Conservation (phyloP, 345 rosid species). For the Euphorbia lathyris region DNA sequence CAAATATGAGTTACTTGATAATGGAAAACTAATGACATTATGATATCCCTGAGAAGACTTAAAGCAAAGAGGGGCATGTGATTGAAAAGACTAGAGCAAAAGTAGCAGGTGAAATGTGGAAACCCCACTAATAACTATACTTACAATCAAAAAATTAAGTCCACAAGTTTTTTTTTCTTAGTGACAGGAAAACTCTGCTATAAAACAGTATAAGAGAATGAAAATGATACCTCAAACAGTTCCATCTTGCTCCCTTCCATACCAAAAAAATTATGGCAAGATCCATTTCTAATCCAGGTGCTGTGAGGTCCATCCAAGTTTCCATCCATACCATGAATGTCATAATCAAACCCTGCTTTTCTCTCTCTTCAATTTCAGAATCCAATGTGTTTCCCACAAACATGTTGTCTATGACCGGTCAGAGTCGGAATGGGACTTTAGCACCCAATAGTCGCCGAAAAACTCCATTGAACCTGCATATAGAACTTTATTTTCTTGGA, state of each 20-base stretch:
- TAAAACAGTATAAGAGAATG: constrained; percentile 18
- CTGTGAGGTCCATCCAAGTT: constrained; percentile 22
- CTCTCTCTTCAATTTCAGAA: constrained; percentile 4
- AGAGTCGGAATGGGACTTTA: neutral
- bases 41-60: constrained; percentile 28
- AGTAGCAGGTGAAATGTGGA: constrained; percentile 24
- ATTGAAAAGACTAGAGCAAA: constrained; percentile 32
- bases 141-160: constrained; percentile 18
- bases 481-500: too few species aligned
- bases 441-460: too few species aligned
- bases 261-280: constrained; percentile 13
- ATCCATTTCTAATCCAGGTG: constrained; percentile 22
- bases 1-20: constrained; percentile 3
- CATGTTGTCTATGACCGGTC: constrained; percentile 11
- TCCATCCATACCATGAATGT: constrained; percentile 24
- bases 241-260: constrained; percentile 11
- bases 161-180: constrained; percentile 18
- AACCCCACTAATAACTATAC: constrained; percentile 27
- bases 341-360: neutral
- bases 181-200: constrained; percentile 23
- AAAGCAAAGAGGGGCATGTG: constrained; percentile 30
- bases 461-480: too few species aligned
- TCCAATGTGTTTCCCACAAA: constrained; percentile 16
- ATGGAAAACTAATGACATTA: constrained; percentile 15
- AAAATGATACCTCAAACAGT: constrained; percentile 14